These are phyloP conservation scores for Thermochaetoides thermophila DNA, from an alignment of 495 filamentous ascomycete genomes.

Conservation along the genomic window DNA sequence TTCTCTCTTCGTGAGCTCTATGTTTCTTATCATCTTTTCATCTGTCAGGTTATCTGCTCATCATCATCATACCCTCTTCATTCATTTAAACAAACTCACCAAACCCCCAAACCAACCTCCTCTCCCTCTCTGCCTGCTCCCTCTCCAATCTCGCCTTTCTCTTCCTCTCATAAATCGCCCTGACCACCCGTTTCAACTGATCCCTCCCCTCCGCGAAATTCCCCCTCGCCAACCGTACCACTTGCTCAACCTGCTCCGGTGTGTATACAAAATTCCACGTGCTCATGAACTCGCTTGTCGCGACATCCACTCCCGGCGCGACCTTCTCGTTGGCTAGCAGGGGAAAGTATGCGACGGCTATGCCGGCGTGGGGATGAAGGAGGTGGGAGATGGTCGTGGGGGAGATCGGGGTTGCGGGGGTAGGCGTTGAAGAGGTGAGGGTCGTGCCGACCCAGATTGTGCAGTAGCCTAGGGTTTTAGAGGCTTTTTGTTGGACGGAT, in stretches of 20 bases:
- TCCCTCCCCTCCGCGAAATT: conserved; percentile 75
- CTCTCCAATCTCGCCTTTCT: conserved; percentile 48
- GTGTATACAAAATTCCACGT: conserved; percentile 98
- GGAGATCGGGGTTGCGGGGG: conserved; percentile 34
- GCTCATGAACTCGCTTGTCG: conserved; percentile 65
- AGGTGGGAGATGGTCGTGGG: conserved; percentile 57
- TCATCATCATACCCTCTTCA: too few relatives aligned
- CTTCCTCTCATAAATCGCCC: conserved; percentile 88
- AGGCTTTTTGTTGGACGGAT: conserved; percentile 24
- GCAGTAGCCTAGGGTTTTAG: conserved; percentile 65
- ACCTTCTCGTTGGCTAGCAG: conserved; percentile 70
- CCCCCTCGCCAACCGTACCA: conserved; percentile 65
- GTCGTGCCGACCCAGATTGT: conserved; percentile 88
- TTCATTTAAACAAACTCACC: conserved; percentile 33
- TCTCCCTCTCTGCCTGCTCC: conserved; percentile 37
- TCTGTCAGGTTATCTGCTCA: too few relatives aligned
- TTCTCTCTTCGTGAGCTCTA: too few relatives aligned
- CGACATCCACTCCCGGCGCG: conserved; percentile 56
- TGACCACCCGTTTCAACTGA: conserved; percentile 59
- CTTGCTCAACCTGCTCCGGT: conserved; percentile 66
- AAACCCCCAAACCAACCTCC: conserved; percentile 31
- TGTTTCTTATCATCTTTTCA: too few relatives aligned
- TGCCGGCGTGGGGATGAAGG: conserved; percentile 62
- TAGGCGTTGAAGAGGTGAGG: conserved; percentile 46
- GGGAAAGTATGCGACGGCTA: conserved; percentile 83